These are phyloP conservation scores for Capsicum baccatum DNA, from an alignment of 257 asterid species.

Conservation along the genomic window DNA sequence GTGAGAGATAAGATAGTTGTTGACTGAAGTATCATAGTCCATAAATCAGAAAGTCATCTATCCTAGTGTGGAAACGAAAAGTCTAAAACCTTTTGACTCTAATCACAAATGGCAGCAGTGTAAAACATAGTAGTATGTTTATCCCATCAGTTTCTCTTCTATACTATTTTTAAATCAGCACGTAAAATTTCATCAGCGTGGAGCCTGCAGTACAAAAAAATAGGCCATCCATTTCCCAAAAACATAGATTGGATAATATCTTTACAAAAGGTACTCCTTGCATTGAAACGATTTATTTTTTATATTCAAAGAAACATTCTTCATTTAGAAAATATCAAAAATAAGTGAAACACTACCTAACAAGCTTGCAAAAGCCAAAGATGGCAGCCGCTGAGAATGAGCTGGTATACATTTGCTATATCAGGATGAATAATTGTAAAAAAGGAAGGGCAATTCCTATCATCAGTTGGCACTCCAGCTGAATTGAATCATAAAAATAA, in stretches of 20 bases:
- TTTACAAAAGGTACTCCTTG: constrained; percentile 18
- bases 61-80: neutral
- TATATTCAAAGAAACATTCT: constrained; percentile 21
- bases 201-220: neutral
- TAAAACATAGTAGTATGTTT: neutral
- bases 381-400: constrained; percentile 69
- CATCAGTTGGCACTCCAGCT: constrained; percentile 60
- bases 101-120: neutral
- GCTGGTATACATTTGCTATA: constrained; percentile 69
- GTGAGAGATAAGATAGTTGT: neutral
- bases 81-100: neutral
- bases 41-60: neutral
- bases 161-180: constrained; percentile 1
- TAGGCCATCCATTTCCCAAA: constrained; percentile 10
- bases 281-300: neutral
- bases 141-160: neutral
- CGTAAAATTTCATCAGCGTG: neutral
- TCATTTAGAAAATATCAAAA: neutral
- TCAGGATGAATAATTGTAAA: constrained; percentile 67
- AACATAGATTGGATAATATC: neutral
- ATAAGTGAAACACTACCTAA: constrained; percentile 50
- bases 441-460: constrained; percentile 70
- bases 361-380: constrained; percentile 78
- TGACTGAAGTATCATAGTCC: neutral
- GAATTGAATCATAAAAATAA: constrained; percentile 23